Base-by-base conservation (phyloP, 2,329 filamentous ascomycete genomes). In the Penicillium sp. region DNA sequence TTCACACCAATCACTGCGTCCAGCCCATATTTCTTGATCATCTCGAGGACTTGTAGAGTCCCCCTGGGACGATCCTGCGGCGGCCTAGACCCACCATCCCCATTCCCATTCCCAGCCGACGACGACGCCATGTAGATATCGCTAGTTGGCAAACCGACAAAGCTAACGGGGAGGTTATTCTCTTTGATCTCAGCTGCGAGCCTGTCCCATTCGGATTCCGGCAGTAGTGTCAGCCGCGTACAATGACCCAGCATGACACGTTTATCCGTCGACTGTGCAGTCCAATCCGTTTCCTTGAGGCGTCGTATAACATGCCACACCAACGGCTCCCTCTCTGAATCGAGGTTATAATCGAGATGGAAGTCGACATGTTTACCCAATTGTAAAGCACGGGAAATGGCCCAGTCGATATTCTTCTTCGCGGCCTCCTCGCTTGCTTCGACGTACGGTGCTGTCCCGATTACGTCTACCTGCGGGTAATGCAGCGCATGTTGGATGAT, bases 401-500 rank as follows among this genome's bases (percentile, higher is more conserved):
- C 80, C 80, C 82, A 88, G 14, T 77, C 71, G 14, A 87, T 79
- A 59, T 88, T 89, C 41, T 64, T 62, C 44, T 76, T 71, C 51
- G 77, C 75, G 6, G 74, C 75, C 9, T 69, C 65, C 16, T 71
- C 60, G 22, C 73, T 73, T 4, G 70, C 63, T 65, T 89, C 86
- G 2, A 88, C 84, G 58, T 89, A 89, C 0, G 85, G 86, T 1
- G 85, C 87, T 41, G 80, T 82, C 2, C 86, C 86, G 16, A 89
- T 60, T 0, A 77, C 84, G 35, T 81, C 80, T 1, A 88, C 76
- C 13, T 62, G 47, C 2, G 68, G 68, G 27, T 59, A 48, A 2
- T 38, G 22, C 4, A 78, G 64, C 12, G 81, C 78, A 2, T 69
- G 54, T 16, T 71, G 61, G 55, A 86, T 75, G 8, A 83, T 57